Percentiles rank a stretch among this genome's conserved stretches.
Conservation (phyloP, 2,329 filamentous ascomycete species). For the Aspergillus sp. region DNA sequence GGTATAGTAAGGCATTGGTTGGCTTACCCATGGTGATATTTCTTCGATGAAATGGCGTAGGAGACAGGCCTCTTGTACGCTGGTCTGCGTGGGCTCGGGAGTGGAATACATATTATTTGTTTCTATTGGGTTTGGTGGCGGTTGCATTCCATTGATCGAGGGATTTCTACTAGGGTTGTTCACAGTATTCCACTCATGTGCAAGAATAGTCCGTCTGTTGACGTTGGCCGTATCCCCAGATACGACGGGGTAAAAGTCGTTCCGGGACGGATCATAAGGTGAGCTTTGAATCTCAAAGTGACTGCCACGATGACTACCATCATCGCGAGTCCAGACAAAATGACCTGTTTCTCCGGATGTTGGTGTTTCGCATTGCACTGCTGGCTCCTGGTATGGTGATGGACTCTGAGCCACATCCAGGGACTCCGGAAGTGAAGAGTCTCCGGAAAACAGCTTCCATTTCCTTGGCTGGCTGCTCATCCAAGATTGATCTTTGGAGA, state of each 20-base stretch:
- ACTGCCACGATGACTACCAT: too few species aligned
- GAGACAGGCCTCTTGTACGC: conserved; percentile 22
- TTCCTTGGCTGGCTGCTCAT: conserved; percentile 25
- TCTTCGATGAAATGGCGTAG: conserved; percentile 30
- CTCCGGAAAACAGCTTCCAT: conserved; percentile 12
- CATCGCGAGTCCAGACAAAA: too few species aligned
- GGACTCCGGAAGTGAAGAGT: not conserved
- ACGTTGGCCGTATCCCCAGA: too few species aligned
- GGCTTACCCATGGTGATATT: conserved; percentile 27
- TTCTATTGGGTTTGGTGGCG: not conserved
- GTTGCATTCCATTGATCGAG: not conserved
- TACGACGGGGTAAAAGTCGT: too few species aligned
- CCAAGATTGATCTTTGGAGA: conserved; percentile 22
- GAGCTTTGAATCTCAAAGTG: too few species aligned
- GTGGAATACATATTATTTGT: not conserved
- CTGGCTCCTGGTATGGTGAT: not conserved
- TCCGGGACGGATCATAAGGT: too few species aligned
- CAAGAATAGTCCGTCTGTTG: too few species aligned
- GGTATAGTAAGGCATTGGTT: not conserved
- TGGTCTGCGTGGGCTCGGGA: not conserved
- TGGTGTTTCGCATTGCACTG: too few species aligned
- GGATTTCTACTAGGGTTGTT: too few species aligned
- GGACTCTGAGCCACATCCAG: not conserved
- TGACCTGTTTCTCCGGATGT: too few species aligned
- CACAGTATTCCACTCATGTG: too few species aligned